Percentiles rank a stretch among this genome's conserved stretches.
phyloP scores from a whole-genome alignment of 176 grass and related monocot genomes.

The Urochloa ruziziensis region DNA sequence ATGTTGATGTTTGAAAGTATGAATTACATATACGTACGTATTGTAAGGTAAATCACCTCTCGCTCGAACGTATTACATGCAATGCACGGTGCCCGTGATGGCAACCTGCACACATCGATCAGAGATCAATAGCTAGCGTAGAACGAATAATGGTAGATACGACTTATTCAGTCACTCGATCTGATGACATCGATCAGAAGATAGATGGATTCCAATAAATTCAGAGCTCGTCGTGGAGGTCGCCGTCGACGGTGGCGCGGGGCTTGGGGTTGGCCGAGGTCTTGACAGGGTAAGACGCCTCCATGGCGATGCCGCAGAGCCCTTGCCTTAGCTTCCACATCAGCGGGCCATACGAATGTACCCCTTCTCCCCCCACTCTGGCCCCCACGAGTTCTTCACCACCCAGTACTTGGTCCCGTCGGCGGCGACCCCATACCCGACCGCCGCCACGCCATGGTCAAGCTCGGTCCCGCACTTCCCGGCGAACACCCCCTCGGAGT shows the following conservation, averaged over 20 bases:
- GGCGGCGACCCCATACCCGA: constrained; percentile 39
- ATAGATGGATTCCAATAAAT: not conserved
- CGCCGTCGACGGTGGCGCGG: not conserved
- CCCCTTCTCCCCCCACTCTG: constrained; percentile 53
- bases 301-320: constrained; percentile 54
- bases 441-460: constrained; percentile 52
- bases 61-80: not conserved
- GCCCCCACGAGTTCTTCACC: constrained; percentile 65
- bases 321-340: constrained; percentile 33
- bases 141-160: too few relatives aligned
- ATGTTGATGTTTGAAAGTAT: not conserved
- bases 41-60: not conserved
- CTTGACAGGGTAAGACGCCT: constrained; percentile 52
- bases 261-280: constrained; percentile 19
- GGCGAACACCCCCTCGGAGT: constrained; percentile 49
- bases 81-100: too few relatives aligned
- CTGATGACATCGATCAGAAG: not conserved
- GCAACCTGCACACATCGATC: too few relatives aligned
- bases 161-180: not conserved
- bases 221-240: not conserved
- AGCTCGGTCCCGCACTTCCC: constrained; percentile 46
- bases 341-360: constrained; percentile 62
- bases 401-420: constrained; percentile 67
- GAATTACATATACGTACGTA: not conserved
- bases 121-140: too few relatives aligned